Evolutionary conservation across 2,329 filamentous ascomycete species (phyloP).

Genomic region (Phoma sp.): DNA sequence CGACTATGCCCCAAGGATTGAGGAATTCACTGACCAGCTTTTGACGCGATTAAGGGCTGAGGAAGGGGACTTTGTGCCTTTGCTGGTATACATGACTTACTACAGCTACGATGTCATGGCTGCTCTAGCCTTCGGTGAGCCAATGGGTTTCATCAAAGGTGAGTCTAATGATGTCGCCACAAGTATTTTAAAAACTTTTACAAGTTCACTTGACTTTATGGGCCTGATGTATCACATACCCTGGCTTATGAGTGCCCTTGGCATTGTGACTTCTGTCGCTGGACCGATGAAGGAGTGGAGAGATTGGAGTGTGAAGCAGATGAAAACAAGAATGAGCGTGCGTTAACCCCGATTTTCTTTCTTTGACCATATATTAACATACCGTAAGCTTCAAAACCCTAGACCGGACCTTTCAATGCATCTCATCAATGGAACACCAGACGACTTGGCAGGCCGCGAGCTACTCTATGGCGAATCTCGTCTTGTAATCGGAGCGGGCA

Average conservation of each 20-base stretch:
- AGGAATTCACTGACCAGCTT: slow-evolving; percentile 33
- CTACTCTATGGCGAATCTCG: slow-evolving; percentile 41
- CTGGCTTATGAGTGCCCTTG: slow-evolving; percentile 38
- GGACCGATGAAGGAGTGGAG: slow-evolving; percentile 37
- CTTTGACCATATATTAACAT: neutral
- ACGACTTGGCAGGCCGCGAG: slow-evolving; percentile 19
- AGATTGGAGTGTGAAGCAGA: slow-evolving; percentile 35
- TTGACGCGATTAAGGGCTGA: slow-evolving; percentile 23
- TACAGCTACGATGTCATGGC: slow-evolving; percentile 58
- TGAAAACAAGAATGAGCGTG: slow-evolving; percentile 33
- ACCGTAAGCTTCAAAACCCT: slow-evolving; percentile 21
- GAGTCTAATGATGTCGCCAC: slow-evolving; percentile 33
- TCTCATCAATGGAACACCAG: slow-evolving; percentile 30
- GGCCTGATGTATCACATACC: slow-evolving; percentile 37
- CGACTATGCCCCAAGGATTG: slow-evolving; percentile 29
- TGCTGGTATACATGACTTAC: slow-evolving; percentile 52
- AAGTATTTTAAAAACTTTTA: slow-evolving; percentile 44
- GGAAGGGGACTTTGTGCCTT: slow-evolving; percentile 43
- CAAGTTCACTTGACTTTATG: slow-evolving; percentile 27
- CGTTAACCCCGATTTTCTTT: neutral
- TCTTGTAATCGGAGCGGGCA: slow-evolving; percentile 42
- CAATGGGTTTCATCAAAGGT: slow-evolving; percentile 51
- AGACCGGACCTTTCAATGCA: slow-evolving; percentile 33
- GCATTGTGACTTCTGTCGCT: slow-evolving; percentile 24
- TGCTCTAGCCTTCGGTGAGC: slow-evolving; percentile 53